Evolutionary conservation across 257 asterid genomes (phyloP), one percentile per base, ranked within the genome.

Genomic region (Buddleja alternifolia): DNA sequence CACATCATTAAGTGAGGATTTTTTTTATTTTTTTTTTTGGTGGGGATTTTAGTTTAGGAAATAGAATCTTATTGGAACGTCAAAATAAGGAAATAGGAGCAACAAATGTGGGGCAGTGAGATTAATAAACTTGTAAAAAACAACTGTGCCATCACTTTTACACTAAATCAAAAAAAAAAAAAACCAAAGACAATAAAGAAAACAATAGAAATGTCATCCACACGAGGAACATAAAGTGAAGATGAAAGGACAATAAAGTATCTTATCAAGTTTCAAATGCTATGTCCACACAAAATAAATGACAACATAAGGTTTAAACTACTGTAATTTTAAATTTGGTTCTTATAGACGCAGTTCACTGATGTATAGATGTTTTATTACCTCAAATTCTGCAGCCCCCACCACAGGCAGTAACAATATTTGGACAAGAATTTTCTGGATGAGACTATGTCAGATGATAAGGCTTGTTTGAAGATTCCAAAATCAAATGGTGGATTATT

Each of bases 331-430:
- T 40, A 11, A 55, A 24, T 63, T 15, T 29, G 45, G 16, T 55
- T 67, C 40, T 59, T 60, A 21, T n/a, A 45, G 32, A 32, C 0
- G 36, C 14, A 15, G 63, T 40, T n/a, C 53, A 68, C 36, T 36
- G 51, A 62, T 63, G 34, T n/a, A 20, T 10, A 10, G 4, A 73
- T 61, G 36, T 54, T n/a, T 14, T 24, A 55, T 77, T 80, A 92
- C 99, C 99, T 94, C 77, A 94, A 77, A 78, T 94, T 94, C 82
- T 94, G 99, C 82, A 94, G 86, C 16, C 99, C 98, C 98, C 99
- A 94, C 99, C 99, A 94, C 24, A 94, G 89, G 71, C 99, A 94
- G 82, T 94, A 94, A 74, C 93, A 89, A 63, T 94, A 94, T 74
- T 94, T 94, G 32, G 94, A 71, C 67, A 85, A 29, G 75, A 94